These are phyloP conservation scores for Starmerella floris DNA, from an alignment of 805 yeast genomes.

Conservation along the genomic window DNA sequence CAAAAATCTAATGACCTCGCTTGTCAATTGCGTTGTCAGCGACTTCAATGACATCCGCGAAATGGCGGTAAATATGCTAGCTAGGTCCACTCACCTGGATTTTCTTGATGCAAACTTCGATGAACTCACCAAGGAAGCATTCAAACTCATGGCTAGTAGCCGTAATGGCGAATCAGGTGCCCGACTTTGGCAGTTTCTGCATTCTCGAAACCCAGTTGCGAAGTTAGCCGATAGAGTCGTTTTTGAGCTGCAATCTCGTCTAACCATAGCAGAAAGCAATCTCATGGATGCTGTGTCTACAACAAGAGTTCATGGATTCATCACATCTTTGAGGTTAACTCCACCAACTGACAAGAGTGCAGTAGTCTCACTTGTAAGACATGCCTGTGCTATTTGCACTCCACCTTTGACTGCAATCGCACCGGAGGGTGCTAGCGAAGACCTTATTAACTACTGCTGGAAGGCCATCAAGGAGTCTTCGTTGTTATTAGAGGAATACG, in stretches of 20 bases:
- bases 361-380: not conserved
- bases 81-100: conserved; percentile 31
- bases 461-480: conserved; percentile 70
- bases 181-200: conserved; percentile 8
- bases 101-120: not conserved
- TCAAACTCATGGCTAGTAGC: conserved; percentile 7
- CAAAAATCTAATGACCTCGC: conserved; percentile 32
- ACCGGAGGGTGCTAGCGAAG: conserved; percentile 12
- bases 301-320: conserved; percentile 36
- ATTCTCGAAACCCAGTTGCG: conserved; percentile 19
- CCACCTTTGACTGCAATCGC: conserved; percentile 11
- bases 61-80: conserved; percentile 35
- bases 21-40: conserved; percentile 51
- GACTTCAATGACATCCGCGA: conserved; percentile 69
- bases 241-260: conserved; percentile 20
- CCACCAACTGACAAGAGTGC: not conserved
- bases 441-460: conserved; percentile 59
- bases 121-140: conserved; percentile 1
- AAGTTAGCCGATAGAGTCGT: not conserved
- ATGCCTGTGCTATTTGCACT: conserved; percentile 6
- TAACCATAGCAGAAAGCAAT: conserved; percentile 22
- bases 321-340: conserved; percentile 17
- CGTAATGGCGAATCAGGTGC: conserved; percentile 18
- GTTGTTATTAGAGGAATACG: conserved; percentile 29
- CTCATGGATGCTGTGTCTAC: conserved; percentile 28